These are phyloP conservation scores for Colletotrichum sp. DNA, from an alignment of 2,329 filamentous ascomycete genomes.

Conservation along the genomic window DNA sequence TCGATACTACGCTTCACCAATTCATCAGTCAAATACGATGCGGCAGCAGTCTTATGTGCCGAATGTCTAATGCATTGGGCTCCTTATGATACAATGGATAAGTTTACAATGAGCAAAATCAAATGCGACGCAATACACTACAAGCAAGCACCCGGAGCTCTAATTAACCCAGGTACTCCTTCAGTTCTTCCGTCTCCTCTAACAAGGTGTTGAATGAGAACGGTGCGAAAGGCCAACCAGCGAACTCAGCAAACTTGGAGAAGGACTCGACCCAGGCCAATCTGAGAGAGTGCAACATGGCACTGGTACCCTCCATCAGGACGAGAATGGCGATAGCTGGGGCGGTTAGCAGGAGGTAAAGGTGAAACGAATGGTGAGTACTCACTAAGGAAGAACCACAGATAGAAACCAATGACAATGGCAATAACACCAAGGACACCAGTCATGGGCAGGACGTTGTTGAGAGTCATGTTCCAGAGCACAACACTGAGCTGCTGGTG, in stretches of 20 bases:
- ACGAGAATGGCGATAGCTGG: conserved; percentile 69
- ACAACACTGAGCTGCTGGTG: conserved; percentile 98
- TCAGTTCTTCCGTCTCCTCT: conserved; percentile 77
- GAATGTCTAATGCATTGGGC: conserved; percentile 18
- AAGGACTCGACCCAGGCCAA: conserved; percentile 98
- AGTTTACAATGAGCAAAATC: conserved; percentile 17
- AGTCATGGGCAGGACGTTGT: conserved; percentile 70
- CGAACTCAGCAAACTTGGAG: conserved; percentile 95
- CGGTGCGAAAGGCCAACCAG: conserved; percentile 84
- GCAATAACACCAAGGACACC: conserved; percentile 77
- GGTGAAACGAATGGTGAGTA: not conserved
- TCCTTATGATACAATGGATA: conserved; percentile 23
- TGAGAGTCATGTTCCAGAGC: conserved; percentile 95
- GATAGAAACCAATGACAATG: conserved; percentile 80
- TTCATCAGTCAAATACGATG: not conserved
- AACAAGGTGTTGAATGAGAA: conserved; percentile 87
- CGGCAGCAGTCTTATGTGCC: not conserved
- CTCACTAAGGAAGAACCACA: conserved; percentile 86
- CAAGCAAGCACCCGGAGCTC: not conserved
- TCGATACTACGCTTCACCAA: not conserved
- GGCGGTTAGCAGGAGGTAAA: not conserved
- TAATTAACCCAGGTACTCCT: conserved; percentile 56
- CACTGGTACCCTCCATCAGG: conserved; percentile 94
- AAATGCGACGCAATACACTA: not conserved
- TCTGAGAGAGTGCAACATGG: conserved; percentile 91